A percentile compares a stretch with the other conserved stretches of the same genome.
Evolutionary conservation across 208 protist genomes (phyloP).

Genomic region (Trypanosoma platydactyli): DNA sequence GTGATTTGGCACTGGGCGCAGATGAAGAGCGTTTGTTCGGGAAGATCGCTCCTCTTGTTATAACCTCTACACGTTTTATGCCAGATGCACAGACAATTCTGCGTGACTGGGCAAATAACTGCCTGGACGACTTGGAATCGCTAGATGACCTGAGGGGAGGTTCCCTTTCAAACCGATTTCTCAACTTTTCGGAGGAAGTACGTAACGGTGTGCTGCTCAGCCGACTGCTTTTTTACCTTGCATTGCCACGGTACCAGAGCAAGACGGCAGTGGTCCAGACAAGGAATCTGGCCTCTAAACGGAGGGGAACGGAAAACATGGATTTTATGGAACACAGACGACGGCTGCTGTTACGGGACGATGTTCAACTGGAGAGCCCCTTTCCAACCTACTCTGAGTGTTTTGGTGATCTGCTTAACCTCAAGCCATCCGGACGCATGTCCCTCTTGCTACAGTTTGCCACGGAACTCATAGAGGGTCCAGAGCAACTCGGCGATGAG

Average conservation of each 20-base stretch:
- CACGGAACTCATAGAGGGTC: constrained; percentile 68
- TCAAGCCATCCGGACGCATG: constrained; percentile 67
- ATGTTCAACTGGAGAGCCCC: constrained; percentile 83
- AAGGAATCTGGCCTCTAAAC: not conserved
- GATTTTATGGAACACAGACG: constrained; percentile 53
- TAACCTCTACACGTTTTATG: constrained; percentile 60
- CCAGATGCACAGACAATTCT: constrained; percentile 80
- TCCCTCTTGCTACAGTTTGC: constrained; percentile 79
- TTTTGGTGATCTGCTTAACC: constrained; percentile 76
- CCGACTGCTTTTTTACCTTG: constrained; percentile 86
- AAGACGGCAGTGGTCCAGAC: constrained; percentile 29
- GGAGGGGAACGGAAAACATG: not conserved
- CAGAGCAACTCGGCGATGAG: constrained; percentile 36
- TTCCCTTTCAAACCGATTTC: constrained; percentile 63
- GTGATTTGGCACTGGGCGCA: constrained; percentile 5
- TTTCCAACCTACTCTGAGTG: constrained; percentile 87
- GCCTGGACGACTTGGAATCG: constrained; percentile 77
- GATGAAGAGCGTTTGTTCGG: constrained; percentile 84
- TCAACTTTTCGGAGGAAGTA: constrained; percentile 76
- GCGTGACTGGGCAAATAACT: constrained; percentile 86
- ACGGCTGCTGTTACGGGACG: constrained; percentile 70
- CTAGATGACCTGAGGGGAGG: constrained; percentile 83
- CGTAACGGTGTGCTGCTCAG: constrained; percentile 81
- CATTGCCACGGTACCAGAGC: constrained; percentile 79
- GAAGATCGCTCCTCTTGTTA: constrained; percentile 77